A percentile compares a stretch with the other conserved stretches of the same genome.
These are phyloP conservation scores for Scedosporium apiospermum DNA, from an alignment of 2,329 filamentous ascomycete species.

Conservation along the genomic window DNA sequence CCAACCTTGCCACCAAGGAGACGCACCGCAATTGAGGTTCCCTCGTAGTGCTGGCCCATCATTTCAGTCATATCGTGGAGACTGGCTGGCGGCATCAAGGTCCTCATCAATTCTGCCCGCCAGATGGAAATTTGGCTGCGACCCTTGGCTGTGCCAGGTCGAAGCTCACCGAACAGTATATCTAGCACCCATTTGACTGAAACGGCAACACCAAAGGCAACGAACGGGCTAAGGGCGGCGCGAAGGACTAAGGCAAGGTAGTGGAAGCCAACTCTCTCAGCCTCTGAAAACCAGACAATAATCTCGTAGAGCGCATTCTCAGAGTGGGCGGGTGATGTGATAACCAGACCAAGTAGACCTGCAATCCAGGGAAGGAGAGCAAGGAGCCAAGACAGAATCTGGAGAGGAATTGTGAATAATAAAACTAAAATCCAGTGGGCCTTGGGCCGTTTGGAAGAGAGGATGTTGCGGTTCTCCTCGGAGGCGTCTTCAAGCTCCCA, in stretches of 20 bases:
- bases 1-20: slow-evolving; percentile 43
- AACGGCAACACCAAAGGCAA: slow-evolving; percentile 32
- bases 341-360: slow-evolving; percentile 35
- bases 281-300: slow-evolving; percentile 38
- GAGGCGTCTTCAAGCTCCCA: slow-evolving; percentile 41
- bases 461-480: slow-evolving; percentile 36
- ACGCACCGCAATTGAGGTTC: slow-evolving; percentile 39
- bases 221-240: slow-evolving; percentile 29
- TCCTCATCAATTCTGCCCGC: slow-evolving; percentile 32
- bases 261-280: slow-evolving; percentile 37
- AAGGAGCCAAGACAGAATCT: slow-evolving; percentile 27
- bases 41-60: slow-evolving; percentile 46
- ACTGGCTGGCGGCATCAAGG: slow-evolving; percentile 30
- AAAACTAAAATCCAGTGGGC: slow-evolving; percentile 34
- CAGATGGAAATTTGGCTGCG: slow-evolving; percentile 30
- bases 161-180: slow-evolving; percentile 25
- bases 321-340: slow-evolving; percentile 21
- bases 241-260: slow-evolving; percentile 36
- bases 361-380: slow-evolving; percentile 35
- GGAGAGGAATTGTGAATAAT: slow-evolving; percentile 32
- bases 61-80: slow-evolving; percentile 39
- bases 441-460: slow-evolving; percentile 24
- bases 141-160: slow-evolving; percentile 19
- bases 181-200: slow-evolving; percentile 31
- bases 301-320: slow-evolving; percentile 28